phyloP scores from a whole-genome alignment of 176 grass and related monocot species.

The Microstegium vimineum region DNA sequence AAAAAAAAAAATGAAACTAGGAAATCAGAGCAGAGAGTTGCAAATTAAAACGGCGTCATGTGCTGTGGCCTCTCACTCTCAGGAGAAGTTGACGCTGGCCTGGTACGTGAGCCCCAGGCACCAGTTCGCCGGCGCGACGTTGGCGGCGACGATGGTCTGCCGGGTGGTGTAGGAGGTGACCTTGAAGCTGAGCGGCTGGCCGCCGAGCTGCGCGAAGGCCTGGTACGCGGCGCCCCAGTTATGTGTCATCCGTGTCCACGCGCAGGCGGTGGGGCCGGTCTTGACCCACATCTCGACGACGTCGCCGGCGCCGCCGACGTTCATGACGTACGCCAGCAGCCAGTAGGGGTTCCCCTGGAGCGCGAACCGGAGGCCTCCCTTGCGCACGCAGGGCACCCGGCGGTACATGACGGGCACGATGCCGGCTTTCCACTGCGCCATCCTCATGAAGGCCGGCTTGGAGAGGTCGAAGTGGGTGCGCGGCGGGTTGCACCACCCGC shows the following conservation, averaged over 20 bases:
- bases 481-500: slow-evolving; percentile 91
- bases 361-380: slow-evolving; percentile 44
- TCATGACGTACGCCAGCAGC: slow-evolving; percentile 69
- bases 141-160: slow-evolving; percentile 44
- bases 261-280: not conserved
- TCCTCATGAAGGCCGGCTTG: slow-evolving; percentile 77
- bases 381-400: slow-evolving; percentile 53
- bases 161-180: slow-evolving; percentile 58
- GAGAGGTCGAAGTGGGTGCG: slow-evolving; percentile 77
- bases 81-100: slow-evolving; percentile 19
- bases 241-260: slow-evolving; percentile 64
- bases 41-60: not conserved
- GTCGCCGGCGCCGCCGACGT: slow-evolving; percentile 64
- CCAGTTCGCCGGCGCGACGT: slow-evolving; percentile 60
- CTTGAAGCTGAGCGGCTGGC: slow-evolving; percentile 64
- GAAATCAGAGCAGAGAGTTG: not conserved
- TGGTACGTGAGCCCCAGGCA: slow-evolving; percentile 57
- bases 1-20: not conserved
- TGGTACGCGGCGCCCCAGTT: slow-evolving; percentile 73
- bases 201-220: slow-evolving; percentile 58
- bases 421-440: slow-evolving; percentile 57
- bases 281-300: slow-evolving; percentile 52
- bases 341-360: slow-evolving; percentile 68
- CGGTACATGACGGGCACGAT: slow-evolving; percentile 90
- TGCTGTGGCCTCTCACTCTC: not conserved